Evolutionary conservation across 208 protist genomes (phyloP), one percentile per base, ranked within the genome.

Genomic region (Endotrypanum monterogeii): DNA sequence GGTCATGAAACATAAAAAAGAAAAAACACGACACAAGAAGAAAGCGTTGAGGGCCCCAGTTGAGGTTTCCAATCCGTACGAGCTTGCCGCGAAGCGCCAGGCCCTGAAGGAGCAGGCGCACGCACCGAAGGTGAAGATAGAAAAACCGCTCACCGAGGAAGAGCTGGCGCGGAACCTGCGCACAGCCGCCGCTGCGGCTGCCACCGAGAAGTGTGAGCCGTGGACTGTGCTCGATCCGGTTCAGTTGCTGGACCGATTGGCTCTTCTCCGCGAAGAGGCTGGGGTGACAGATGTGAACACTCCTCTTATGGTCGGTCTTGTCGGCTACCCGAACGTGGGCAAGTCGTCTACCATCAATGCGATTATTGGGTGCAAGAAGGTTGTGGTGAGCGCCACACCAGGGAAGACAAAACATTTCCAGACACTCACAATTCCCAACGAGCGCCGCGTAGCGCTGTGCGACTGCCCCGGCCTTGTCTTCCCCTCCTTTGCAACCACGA

Each of bases 321-420:
- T 99, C 12, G 98, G 99, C 9, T 99, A 99, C 88, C 99, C 98
- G 1, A 99, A 99, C 83, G 99, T 99, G 39, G 99, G 99, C 69
- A 99, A 99, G 87, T 98, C 89, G 6, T 98, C 92, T 32, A 99
- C 98, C 0, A 98, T 99, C 77, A 99, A 99, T 88, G 96, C 94
- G 0, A 89, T 99, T 41, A 90, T 94, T 58, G 89, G 91, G 44
- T 87, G 80, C 35, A 99, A 99, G 87, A 95, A 95, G 71, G 98
- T 99, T 0, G 88, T 97, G 16, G 98, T 99, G 46, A 94, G 94
- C 57, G 86, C 98, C 46, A 99, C 98, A 3, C 99, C 99, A 0
- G 99, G 98, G 44, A 99, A 99, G 78, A 99, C 99, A 25, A 99
- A 99, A 83, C 98, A 99, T 87, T 99, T 99, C 71, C 97, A 99